These are phyloP conservation scores for Bromus sterilis DNA, from an alignment of 176 grass and related monocot species.

Conservation along the genomic window DNA sequence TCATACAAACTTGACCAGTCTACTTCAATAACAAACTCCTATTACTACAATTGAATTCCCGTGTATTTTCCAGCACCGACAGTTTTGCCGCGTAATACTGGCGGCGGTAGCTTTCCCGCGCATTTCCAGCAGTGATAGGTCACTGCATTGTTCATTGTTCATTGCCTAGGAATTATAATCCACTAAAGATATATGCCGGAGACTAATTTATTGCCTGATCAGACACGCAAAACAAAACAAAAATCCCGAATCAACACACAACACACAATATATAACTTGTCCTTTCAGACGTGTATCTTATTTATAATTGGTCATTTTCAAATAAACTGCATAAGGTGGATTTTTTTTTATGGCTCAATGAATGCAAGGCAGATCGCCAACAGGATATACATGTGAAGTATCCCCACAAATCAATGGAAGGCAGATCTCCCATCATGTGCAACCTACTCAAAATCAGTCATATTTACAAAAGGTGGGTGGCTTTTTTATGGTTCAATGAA, in stretches of 20 bases:
- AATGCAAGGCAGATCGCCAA: background rate
- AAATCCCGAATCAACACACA: background rate
- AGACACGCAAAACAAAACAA: background rate
- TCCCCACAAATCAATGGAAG: background rate
- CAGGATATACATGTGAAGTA: too few relatives aligned
- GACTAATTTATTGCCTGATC: too few relatives aligned
- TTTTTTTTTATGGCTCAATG: background rate
- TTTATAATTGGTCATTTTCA: background rate
- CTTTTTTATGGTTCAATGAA: constrained; percentile 9
- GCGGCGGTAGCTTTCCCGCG: background rate
- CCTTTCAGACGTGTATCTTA: background rate
- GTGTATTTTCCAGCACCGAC: too few relatives aligned
- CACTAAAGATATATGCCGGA: too few relatives aligned
- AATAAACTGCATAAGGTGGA: background rate
- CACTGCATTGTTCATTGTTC: background rate
- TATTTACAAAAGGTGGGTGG: background rate
- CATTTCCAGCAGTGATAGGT: background rate
- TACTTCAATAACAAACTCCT: background rate
- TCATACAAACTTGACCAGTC: background rate
- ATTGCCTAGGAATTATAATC: constrained; percentile 1
- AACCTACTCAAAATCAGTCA: background rate
- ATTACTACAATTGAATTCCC: too few relatives aligned
- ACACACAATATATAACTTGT: too few relatives aligned
- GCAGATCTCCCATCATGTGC: background rate
- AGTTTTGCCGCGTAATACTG: background rate